phyloP scores from a whole-genome alignment of 176 grass and related monocot species.

The Avena atlantica region DNA sequence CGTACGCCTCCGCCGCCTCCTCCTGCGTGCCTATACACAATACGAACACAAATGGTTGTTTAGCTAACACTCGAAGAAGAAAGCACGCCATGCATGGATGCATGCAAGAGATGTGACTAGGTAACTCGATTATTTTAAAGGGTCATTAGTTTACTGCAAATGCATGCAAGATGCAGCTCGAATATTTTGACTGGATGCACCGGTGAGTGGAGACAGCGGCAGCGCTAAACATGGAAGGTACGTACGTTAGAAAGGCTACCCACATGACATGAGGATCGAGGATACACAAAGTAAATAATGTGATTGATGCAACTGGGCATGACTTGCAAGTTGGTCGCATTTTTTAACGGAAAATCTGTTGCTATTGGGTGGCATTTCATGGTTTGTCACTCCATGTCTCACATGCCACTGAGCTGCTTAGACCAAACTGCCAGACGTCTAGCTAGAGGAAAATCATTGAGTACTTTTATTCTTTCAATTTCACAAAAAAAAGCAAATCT shows the following conservation, averaged over 20 bases:
- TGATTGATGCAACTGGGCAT: constrained; percentile 39
- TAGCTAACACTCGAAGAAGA: too few relatives aligned
- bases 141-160: background rate
- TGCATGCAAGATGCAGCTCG: constrained; percentile 14
- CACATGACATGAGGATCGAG: constrained; percentile 27
- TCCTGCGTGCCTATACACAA: constrained; percentile 63
- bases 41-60: too few relatives aligned
- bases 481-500: background rate
- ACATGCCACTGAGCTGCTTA: background rate
- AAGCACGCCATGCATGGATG: background rate
- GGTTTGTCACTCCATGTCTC: background rate
- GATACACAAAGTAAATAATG: constrained; percentile 23
- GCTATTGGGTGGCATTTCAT: background rate
- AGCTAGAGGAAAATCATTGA: background rate
- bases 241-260: constrained; percentile 13
- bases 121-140: background rate
- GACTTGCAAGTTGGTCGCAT: constrained; percentile 22
- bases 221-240: constrained; percentile 50
- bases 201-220: constrained; percentile 49
- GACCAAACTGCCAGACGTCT: background rate
- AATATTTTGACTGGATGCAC: constrained; percentile 60
- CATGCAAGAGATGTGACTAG: constrained; percentile 20
- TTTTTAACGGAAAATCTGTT: constrained; percentile 8
- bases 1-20: constrained; percentile 85
- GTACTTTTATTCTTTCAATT: background rate